These are phyloP conservation scores for Suillus brevipes DNA, from an alignment of 768 basidiomycete genomes.

Conservation along the genomic window DNA sequence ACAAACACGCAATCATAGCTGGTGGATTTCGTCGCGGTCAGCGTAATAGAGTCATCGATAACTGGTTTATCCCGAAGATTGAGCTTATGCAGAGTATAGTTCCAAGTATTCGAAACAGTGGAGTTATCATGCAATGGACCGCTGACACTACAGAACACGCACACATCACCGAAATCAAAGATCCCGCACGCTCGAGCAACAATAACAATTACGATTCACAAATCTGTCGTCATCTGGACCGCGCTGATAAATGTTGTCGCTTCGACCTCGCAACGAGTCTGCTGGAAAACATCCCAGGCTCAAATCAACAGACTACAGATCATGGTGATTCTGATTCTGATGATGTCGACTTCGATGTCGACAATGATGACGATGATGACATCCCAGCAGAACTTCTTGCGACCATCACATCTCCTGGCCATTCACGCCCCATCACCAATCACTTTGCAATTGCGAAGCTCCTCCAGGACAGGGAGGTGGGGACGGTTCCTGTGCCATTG, in stretches of 20 bases:
- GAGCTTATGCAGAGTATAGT: neutral
- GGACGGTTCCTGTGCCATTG: no score
- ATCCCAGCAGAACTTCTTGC: neutral
- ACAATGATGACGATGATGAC: neutral
- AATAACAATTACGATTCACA: neutral
- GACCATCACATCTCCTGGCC: neutral
- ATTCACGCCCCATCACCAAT: neutral
- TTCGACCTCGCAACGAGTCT: neutral
- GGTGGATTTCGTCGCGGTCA: neutral
- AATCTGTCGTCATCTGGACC: neutral
- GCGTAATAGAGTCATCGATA: neutral
- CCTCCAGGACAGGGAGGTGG: neutral
- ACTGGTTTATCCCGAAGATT: neutral
- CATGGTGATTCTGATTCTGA: neutral
- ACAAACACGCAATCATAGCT: neutral
- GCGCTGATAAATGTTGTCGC: neutral
- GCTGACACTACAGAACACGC: neutral
- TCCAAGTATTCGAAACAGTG: neutral
- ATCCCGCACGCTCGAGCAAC: neutral
- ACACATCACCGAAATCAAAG: neutral
- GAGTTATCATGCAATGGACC: neutral
- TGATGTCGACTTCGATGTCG: neutral
- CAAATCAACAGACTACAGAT: no score
- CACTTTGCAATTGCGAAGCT: neutral
- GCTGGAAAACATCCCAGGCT: neutral